Conservation (phyloP, 352 stramenopile species). For the Globisporangium nunn region DNA sequence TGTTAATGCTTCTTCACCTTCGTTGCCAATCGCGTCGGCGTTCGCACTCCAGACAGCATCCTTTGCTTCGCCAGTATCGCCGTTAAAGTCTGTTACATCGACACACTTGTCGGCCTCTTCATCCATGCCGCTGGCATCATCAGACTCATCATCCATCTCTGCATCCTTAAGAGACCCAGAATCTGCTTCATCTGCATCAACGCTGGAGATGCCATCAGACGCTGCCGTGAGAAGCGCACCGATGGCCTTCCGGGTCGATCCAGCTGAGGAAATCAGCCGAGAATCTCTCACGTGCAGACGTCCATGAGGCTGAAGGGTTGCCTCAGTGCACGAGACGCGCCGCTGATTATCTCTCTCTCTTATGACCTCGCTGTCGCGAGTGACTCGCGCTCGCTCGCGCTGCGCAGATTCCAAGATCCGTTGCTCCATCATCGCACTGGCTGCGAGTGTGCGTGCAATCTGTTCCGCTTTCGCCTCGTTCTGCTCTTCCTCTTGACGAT, state of each 20-base stretch:
- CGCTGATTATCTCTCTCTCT: not conserved
- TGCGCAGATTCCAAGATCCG: conserved; percentile 25
- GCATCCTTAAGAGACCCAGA: not conserved
- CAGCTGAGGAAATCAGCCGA: conserved; percentile 10
- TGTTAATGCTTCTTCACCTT: not conserved
- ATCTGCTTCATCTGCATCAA: not conserved
- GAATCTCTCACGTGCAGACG: not conserved
- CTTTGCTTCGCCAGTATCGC: not conserved
- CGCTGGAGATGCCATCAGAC: not conserved
- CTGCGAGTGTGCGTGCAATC: conserved; percentile 13
- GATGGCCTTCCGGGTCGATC: conserved; percentile 6
- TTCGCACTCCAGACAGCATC: not conserved
- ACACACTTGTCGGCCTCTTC: not conserved
- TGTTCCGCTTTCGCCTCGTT: conserved; percentile 19
- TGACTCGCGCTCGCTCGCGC: conserved; percentile 6
- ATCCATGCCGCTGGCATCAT: not conserved
- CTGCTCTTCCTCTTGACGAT: conserved; percentile 17
- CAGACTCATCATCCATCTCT: not conserved
- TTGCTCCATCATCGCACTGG: conserved; percentile 25
- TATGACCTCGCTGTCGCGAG: not conserved
- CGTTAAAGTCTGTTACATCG: not conserved
- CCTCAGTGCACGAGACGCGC: conserved; percentile 4
- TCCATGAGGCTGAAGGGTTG: not conserved
- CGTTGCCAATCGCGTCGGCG: not conserved
- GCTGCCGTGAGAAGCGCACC: not conserved